Evolutionary conservation across 2,329 filamentous ascomycete genomes (phyloP), one percentile per base, ranked within the genome.

Genomic region (Fusarium xyrophilum): DNA sequence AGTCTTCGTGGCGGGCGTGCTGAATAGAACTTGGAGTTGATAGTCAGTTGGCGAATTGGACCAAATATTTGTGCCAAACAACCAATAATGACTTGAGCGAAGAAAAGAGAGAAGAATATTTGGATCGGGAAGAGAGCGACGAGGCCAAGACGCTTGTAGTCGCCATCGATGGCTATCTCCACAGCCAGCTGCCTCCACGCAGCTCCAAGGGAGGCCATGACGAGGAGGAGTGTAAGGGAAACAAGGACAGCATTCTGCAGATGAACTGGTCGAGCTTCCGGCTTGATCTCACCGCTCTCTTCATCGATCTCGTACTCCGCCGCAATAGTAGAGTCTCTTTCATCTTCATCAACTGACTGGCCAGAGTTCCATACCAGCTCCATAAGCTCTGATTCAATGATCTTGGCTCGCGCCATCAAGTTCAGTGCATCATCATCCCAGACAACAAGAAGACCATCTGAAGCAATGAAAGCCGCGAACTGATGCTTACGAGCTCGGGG

Each of bases 1-100:
- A 93, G 78, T 48, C 91, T 83, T 23, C 85, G 85, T 3, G 90
- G 88, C 12, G 89, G 84, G n/a, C 84, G 82, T 2, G 91, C 92
- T 1, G 92, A 95, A 80, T 91, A 96, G 81, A 90, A 95, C 77
- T 91, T 92, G 74, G 91, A 93, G 83, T 96, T 96, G 73, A 85
- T 81, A 33, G 84, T 86, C 77, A 95, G 84, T 75, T 94, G 91
- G 48, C 86, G 85, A 59, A 93, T 87, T 2, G 92, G 91, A 8
- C 92, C 92, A 60, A 94, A 86, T 68, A 91, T 88, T 76, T 94
- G 91, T 5, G 90, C 88, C 73, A 93, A 77, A 75, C 89, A 93
- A 64, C 91, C 91, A 53, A 93, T 82, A 61, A 94, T 90, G 74
- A 93, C 91, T 77, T 93, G 91, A 25, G 84, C 89, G 76, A 95